Evolutionary conservation across 2,329 filamentous ascomycete species (phyloP).

Genomic region (Aspergillus brunneoviolaceus): DNA sequence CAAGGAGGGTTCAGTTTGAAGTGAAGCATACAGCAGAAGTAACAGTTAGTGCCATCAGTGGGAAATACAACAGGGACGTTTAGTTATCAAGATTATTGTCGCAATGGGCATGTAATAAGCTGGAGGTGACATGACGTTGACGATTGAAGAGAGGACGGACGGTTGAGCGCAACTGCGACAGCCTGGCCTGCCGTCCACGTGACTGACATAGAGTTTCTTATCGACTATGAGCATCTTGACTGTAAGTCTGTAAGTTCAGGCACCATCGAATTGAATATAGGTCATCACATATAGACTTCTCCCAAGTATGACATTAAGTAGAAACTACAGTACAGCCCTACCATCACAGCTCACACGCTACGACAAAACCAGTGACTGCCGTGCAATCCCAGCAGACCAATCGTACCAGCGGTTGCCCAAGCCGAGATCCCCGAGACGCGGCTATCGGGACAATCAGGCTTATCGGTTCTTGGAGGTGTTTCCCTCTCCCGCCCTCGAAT

Average conservation of each 20-base stretch:
- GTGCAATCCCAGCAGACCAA: not conserved
- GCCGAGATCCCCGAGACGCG: not conserved
- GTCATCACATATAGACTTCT: no score
- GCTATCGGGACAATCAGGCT: conserved; percentile 8
- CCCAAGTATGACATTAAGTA: no score
- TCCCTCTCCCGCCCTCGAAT: not conserved
- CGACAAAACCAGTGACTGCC: not conserved
- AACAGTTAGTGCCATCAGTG: not conserved
- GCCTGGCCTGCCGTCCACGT: not conserved
- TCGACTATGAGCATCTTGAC: not conserved
- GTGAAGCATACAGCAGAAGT: not conserved
- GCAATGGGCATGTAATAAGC: not conserved
- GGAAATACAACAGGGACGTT: not conserved
- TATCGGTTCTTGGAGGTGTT: not conserved
- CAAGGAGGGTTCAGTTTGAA: not conserved
- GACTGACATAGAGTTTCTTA: not conserved
- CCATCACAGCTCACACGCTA: no score
- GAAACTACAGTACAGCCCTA: no score
- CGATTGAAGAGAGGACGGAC: not conserved
- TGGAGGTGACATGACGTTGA: not conserved
- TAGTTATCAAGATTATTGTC: not conserved
- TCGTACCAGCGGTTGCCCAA: not conserved
- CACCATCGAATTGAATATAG: not conserved
- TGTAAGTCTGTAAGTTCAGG: not conserved
- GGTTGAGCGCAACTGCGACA: not conserved